Percentiles rank a stretch among this genome's conserved stretches.
phyloP scores from a whole-genome alignment of 495 filamentous ascomycete species.

The Talaromyces liani region DNA sequence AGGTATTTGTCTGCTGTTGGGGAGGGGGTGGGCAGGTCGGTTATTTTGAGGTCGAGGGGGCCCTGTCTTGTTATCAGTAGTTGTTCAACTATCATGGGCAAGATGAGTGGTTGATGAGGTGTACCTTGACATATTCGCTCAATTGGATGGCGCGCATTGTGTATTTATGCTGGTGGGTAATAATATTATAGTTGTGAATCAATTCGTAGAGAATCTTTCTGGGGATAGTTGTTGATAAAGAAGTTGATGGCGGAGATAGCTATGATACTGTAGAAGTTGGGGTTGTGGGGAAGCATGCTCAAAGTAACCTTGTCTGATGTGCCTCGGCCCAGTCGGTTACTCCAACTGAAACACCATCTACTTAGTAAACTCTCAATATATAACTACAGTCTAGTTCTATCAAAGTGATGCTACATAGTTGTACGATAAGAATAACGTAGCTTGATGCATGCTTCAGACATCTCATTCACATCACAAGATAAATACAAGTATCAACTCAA shows the following conservation, averaged over 20 bases:
- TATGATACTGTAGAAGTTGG: not conserved
- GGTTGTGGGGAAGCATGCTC: not conserved
- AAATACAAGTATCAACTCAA: not conserved
- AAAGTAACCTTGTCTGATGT: not conserved
- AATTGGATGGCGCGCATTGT: conserved; percentile 82
- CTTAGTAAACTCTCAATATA: not conserved
- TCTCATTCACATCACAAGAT: not conserved
- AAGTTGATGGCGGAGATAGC: not conserved
- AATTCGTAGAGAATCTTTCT: not conserved
- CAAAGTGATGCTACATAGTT: too few relatives aligned
- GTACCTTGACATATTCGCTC: conserved; percentile 72
- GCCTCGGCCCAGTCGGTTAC: conserved; percentile 2
- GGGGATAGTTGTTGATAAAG: too few relatives aligned
- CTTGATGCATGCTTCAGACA: not conserved
- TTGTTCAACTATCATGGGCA: too few relatives aligned
- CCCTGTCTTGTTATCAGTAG: conserved; percentile 37
- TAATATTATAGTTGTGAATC: not conserved
- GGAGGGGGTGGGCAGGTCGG: conserved; percentile 61
- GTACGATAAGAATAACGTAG: too few relatives aligned
- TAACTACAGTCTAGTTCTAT: not conserved
- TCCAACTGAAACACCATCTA: not conserved
- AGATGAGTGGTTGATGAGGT: too few relatives aligned
- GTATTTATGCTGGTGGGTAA: not conserved
- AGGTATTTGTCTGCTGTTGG: conserved; percentile 71
- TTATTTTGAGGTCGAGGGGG: conserved; percentile 69